Percentiles rank a stretch among this genome's conserved stretches.
Conservation (phyloP, 2,329 filamentous ascomycete genomes). For the Colletotrichum godetiae region DNA sequence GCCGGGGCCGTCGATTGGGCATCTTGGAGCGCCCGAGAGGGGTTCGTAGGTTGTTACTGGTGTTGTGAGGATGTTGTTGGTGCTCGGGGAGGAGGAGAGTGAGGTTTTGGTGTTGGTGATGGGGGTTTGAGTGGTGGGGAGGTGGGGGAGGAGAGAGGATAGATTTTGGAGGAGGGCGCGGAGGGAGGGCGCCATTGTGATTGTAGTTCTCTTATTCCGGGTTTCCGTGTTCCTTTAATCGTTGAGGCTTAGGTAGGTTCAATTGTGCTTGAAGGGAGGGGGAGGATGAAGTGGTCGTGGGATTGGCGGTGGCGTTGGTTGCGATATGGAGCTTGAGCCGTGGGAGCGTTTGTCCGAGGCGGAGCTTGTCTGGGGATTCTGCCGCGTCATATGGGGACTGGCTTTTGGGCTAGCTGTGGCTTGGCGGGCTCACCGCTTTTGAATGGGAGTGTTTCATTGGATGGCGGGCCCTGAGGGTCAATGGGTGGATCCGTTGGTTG, state of each 20-base stretch:
- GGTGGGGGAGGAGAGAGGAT: conserved; percentile 7
- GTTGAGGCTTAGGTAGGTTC: not conserved
- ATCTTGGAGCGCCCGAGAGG: conserved; percentile 49
- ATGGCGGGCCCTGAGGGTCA: not conserved
- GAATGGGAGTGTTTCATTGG: not conserved
- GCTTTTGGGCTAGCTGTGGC: not conserved
- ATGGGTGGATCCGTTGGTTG: not conserved
- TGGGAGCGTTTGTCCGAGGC: conserved; percentile 4
- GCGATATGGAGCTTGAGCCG: not conserved
- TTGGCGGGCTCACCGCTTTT: not conserved
- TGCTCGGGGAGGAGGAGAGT: too few species aligned
- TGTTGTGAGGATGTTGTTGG: not conserved
- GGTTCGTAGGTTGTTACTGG: conserved; percentile 47
- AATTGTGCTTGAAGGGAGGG: not conserved
- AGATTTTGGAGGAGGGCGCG: conserved; percentile 7
- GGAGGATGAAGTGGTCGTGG: not conserved
- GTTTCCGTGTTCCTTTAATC: too few species aligned
- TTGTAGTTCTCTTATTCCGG: not conserved
- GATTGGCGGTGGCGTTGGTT: not conserved
- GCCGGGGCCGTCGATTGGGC: conserved; percentile 51
- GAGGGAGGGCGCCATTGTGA: conserved; percentile 10
- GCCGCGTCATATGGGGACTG: conserved; percentile 5
- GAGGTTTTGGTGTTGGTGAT: not conserved
- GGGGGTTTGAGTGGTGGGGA: conserved; percentile 13
- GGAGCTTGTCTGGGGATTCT: conserved; percentile 28